Base-by-base conservation (phyloP, 345 rosid species). In the Clarkia xantiana region DNA sequence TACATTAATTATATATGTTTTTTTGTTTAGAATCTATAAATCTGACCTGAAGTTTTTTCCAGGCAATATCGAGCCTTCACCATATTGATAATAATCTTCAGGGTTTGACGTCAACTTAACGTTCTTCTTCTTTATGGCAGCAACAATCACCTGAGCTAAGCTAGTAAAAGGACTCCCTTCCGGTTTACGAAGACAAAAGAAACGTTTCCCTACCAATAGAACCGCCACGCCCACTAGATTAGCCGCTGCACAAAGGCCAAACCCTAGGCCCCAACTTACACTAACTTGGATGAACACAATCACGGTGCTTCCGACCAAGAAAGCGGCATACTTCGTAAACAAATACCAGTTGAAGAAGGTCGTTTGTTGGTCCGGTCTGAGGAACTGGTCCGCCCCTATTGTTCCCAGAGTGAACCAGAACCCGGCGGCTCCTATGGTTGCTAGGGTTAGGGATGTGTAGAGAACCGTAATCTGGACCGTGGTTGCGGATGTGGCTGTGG, bases 341-440 rank as follows among this genome's bases (percentile, higher is more conserved):
- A 53, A 56, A 58, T 53, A 67, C 64, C 67, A 58, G 49, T 67
- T 62, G 53, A 67, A 61, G 55, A 62, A 62, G 23, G 39, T 51
- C 20, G 45, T 22, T 9, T 47, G 61, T 3, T 48, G 42, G 18
- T 36, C 18, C 11, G 50, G 29, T 14, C 34, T 40, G 12, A n/a
- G 0, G 34, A 59, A 65, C 58, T 65, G 64, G 40, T 65, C 46
- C 14, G 64, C 64, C 39, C 64, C 69, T 5, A 49, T 10, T 5
- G 69, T 49, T 3, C 60, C 60, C 11, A 42, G 10, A 14, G 44
- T 59, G 53, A 59, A 54, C 7, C 64, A 40, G 39, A 50, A 25
- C 38, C 64, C 69, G 0, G 60, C 51, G 13, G 18, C 7, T 1
- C 68, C 68, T 18, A 64, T 10, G 3, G 47, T 14, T 11, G 56